phyloP scores from a whole-genome alignment of 345 rosid genomes.

The Kernera saxatilis region DNA sequence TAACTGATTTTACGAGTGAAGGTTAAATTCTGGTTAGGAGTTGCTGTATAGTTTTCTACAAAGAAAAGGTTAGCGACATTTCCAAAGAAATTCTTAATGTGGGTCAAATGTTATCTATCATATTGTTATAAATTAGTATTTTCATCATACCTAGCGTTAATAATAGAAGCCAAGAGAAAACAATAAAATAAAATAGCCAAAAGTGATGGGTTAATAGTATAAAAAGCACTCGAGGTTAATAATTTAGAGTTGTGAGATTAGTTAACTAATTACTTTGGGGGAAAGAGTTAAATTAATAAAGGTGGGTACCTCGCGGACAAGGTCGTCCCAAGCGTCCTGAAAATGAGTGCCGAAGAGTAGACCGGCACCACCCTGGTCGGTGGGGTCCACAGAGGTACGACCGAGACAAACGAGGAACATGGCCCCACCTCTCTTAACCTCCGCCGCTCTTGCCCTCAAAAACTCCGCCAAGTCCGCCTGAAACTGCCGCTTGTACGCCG shows the following conservation, averaged over 20 bases:
- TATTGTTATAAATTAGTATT: background rate
- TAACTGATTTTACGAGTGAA: background rate
- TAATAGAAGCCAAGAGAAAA: too few relatives aligned
- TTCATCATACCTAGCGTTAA: background rate
- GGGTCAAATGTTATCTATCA: background rate
- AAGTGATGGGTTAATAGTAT: background rate
- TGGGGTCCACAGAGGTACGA: conserved; percentile 74
- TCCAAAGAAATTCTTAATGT: background rate
- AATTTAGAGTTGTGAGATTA: background rate
- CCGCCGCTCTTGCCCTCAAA: conserved; percentile 61
- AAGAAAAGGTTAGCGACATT: background rate
- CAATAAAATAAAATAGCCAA: background rate
- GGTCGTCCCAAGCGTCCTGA: conserved; percentile 98
- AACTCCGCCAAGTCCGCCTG: conserved; percentile 71
- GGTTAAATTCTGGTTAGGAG: background rate
- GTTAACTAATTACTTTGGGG: background rate
- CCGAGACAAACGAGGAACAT: conserved; percentile 95
- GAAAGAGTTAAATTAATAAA: background rate
- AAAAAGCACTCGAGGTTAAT: background rate
- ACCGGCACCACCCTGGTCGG: conserved; percentile 97
- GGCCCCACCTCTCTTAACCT: conserved; percentile 80
- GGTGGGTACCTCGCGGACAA: conserved; percentile 75
- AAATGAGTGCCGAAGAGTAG: conserved; percentile 94
- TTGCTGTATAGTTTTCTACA: background rate
- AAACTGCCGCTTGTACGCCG: conserved; percentile 70